Evolutionary conservation across 2,329 filamentous ascomycete genomes (phyloP).

Genomic region (Aureobasidium vineae): DNA sequence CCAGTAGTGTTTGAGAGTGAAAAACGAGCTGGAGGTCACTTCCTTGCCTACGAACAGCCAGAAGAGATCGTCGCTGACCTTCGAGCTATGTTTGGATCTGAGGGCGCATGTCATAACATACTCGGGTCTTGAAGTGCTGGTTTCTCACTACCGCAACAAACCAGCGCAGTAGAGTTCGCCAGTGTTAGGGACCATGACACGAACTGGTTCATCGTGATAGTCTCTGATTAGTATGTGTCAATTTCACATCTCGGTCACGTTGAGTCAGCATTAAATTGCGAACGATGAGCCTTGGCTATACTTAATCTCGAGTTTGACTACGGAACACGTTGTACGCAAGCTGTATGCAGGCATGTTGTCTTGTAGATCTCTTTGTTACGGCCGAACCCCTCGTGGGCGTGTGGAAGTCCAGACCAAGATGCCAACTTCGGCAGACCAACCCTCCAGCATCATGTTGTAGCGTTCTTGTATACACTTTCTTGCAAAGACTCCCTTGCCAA

Average conservation of each 20-base stretch:
- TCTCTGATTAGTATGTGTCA: not conserved
- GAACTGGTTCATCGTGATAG: not conserved
- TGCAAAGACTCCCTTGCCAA: not conserved
- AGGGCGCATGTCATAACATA: conserved; percentile 33
- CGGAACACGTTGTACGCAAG: not conserved
- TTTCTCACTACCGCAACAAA: not conserved
- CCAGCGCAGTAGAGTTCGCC: not conserved
- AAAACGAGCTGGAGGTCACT: conserved; percentile 57
- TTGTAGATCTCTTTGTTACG: not conserved
- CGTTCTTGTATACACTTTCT: not conserved
- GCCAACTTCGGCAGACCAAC: not conserved
- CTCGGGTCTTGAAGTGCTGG: not conserved
- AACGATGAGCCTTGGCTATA: not conserved
- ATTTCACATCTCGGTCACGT: not conserved
- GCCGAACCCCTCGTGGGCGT: not conserved
- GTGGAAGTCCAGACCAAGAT: not conserved
- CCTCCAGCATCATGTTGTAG: not conserved
- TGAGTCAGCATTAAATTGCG: not conserved
- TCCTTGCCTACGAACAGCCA: conserved; percentile 58
- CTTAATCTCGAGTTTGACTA: not conserved
- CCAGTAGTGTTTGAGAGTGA: conserved; percentile 57
- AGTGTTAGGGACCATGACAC: not conserved
- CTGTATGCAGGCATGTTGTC: not conserved
- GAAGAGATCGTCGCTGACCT: conserved; percentile 53
- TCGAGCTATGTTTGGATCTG: conserved; percentile 55